Evolutionary conservation across 2,329 filamentous ascomycete species (phyloP).

Genomic region (Microsporum canis): DNA sequence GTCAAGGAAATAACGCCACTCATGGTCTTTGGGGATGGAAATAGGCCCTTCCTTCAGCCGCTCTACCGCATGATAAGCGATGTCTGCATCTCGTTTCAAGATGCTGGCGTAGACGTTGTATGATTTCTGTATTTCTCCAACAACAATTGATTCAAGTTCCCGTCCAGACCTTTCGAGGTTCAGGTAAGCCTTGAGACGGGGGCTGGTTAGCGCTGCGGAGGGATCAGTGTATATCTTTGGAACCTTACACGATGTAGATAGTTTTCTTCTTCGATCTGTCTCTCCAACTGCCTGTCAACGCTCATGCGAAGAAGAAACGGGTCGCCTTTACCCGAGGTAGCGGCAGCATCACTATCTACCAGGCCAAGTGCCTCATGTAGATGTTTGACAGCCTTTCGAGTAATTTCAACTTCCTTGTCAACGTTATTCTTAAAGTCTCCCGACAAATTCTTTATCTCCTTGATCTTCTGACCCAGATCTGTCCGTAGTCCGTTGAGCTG

Average conservation of each 20-base stretch:
- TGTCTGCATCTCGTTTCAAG: slow-evolving; percentile 79
- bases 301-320: slow-evolving; percentile 77
- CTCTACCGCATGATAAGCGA: slow-evolving; percentile 64
- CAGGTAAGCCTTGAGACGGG: slow-evolving; percentile 59
- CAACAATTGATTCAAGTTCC: slow-evolving; percentile 90
- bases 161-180: slow-evolving; percentile 90
- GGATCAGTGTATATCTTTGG: not conserved
- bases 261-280: slow-evolving; percentile 92
- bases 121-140: slow-evolving; percentile 94
- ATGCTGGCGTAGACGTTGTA: slow-evolving; percentile 91
- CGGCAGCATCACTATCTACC: slow-evolving; percentile 63
- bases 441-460: slow-evolving; percentile 88
- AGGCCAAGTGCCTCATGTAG: slow-evolving; percentile 74
- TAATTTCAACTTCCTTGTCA: slow-evolving; percentile 84
- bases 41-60: slow-evolving; percentile 75
- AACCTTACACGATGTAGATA: slow-evolving; percentile 73
- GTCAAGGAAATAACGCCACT: slow-evolving; percentile 77
- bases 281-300: slow-evolving; percentile 83
- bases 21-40: slow-evolving; percentile 84
- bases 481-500: slow-evolving; percentile 75
- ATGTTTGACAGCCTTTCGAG: slow-evolving; percentile 63
- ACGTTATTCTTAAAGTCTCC: slow-evolving; percentile 96
- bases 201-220: not conserved
- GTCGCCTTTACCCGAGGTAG: slow-evolving; percentile 74
- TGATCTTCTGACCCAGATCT: slow-evolving; percentile 91